Base-by-base conservation (phyloP, 768 basidiomycete species). In the Scleroderma citrinum region DNA sequence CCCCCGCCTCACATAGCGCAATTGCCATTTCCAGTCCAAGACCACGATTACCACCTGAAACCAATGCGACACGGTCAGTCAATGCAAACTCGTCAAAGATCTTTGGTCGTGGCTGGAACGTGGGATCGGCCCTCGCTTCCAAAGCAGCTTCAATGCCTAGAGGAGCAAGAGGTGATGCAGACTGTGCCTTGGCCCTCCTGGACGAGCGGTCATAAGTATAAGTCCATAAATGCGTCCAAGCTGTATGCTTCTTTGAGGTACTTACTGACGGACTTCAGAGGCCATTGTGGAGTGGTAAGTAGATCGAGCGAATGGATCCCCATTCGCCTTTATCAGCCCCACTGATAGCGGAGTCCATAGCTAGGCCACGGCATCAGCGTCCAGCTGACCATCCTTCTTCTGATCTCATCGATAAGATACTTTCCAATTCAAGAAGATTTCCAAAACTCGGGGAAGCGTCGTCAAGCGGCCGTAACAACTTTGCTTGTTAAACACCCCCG, bases 11-110 rank as follows among this genome's bases (percentile, higher is more conserved):
- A 37, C 77, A 76, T 36, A 90, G 68, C 4, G 82, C 79, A 47
- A 89, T 68, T 31, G 85, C 85, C 82, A 86, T 84, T 69, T 92
- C 89, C n/a, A 92, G 78, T 3, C 89, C 89, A 14, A 91, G 76
- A 0, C 88, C 83, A 29, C 83, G 68, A 52, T 82, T 79, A 0
- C 75, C 83, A 5, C 83, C 83, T 0, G 83, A 79, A 24, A 85
- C 79, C 37, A 85, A 71, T 8, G 72, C 80, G 4, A 83, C 80
- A 2, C 80, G 75, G 48, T 77, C 77, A 12, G 65, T 69, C 32
- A 84, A 71, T 1, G 76, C 73, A 63, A 81, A 83, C 53, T 82
- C 80, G 42, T 76, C 75, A 56, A 80, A 76, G 19, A 83, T 74
- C 59, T 78, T 81, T n/a, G 74, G 68, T 4, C 65, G 68, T 5